Base-by-base conservation (phyloP, 192 early-diverging fungal species). In the Rhizoclosmatium globosum region DNA sequence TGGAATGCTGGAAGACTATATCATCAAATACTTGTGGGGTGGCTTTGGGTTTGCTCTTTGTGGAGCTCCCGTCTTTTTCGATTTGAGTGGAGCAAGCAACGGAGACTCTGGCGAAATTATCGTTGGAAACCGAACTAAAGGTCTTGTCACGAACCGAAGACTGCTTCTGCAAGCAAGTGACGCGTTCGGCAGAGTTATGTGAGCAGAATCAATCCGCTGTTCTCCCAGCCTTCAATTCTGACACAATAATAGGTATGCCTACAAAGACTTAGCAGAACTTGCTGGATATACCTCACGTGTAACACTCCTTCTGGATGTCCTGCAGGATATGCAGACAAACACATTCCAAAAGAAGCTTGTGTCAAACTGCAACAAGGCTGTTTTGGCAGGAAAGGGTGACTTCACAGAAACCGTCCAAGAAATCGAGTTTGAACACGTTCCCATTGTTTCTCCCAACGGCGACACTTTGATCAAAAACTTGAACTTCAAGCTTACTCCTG, bases 11-110 rank as follows among this genome's bases (percentile, higher is more conserved):
- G 97, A 99, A 83, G 97, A 98, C 84, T 98, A 97, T 87, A 88
- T 98, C 39, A 95, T 99, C 85, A 99, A 99, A 83, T 99, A 99
- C 85, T 94, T 96, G 70, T 99, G 97, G 97, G 94, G 96, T 76
- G 96, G 96, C 1, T 91, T 92, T 70, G 96, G 96, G 47, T 85
- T 96, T 65, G 84, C 92, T 9, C 86, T 97, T 17, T 97, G 95
- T 76, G 92, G 94, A 0, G 92, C 93, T 7, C 97, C 97, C 2
- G 95, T 96, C 15, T 97, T 98, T 82, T 89, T 89, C 73, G 80
- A 83, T 45, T 82, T 68, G 39, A 43, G 48, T 41, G 39, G 59
- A 46, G 44, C 70, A 7, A 43, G 43, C 15, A 19, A 19, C 11
- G 86, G 78, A 19, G 39, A 86, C 1, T 80, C 85, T 21, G 86